A percentile compares a stretch with the other conserved stretches of the same genome.
Evolutionary conservation across 106 monocot genomes (phyloP).

Genomic region (Posidonia australis): DNA sequence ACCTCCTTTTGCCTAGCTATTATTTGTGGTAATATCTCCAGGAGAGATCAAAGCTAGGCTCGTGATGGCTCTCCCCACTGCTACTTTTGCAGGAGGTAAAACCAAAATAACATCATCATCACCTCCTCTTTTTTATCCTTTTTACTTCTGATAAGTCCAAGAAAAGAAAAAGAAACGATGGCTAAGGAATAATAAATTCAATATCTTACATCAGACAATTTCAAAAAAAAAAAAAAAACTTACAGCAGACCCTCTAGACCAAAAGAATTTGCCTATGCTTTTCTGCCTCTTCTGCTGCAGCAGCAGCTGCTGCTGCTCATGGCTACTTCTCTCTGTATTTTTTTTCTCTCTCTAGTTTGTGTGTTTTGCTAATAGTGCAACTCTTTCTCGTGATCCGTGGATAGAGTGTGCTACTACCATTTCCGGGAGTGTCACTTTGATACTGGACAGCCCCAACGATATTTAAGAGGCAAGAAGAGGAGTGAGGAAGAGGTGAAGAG

Average conservation of each 20-base stretch:
- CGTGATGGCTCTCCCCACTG: slow-evolving; percentile 2
- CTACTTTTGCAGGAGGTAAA: neutral
- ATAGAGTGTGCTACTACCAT: neutral
- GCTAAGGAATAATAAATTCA: neutral
- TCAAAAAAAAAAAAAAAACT: no score
- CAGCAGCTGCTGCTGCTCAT: slow-evolving; percentile 4
- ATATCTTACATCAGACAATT: neutral
- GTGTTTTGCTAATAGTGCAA: slow-evolving; percentile 5
- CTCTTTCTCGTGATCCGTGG: slow-evolving; percentile 24
- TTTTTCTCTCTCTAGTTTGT: neutral
- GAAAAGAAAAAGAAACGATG: neutral
- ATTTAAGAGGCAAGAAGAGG: neutral
- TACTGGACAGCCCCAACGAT: slow-evolving; percentile 27
- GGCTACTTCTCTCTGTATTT: slow-evolving; percentile 6
- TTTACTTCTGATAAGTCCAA: no score
- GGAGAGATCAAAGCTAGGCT: slow-evolving; percentile 4
- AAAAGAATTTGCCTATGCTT: slow-evolving; percentile 8
- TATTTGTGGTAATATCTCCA: slow-evolving; percentile 7
- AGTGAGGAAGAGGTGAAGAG: neutral
- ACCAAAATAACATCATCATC: slow-evolving; percentile 4
- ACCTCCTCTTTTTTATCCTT: neutral
- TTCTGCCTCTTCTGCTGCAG: neutral
- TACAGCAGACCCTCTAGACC: neutral
- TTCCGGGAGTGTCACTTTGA: slow-evolving; percentile 25
- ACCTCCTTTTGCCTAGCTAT: neutral